Percentiles rank a stretch among this genome's conserved stretches.
Conservation (phyloP, 352 stramenopile genomes). For the Blastocystis sp. region DNA sequence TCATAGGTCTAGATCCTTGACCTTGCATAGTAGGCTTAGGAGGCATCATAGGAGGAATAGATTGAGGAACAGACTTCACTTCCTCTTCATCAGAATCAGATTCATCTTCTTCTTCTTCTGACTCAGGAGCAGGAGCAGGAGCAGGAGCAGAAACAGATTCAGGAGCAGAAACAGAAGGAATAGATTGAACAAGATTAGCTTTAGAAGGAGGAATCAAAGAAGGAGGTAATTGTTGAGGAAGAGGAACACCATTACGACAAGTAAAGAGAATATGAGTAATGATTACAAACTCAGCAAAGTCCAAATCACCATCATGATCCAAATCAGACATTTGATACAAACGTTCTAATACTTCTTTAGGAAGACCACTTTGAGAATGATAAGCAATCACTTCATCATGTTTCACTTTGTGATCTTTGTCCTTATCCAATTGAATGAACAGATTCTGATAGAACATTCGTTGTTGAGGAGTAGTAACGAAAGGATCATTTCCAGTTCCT, state of each 20-base stretch:
- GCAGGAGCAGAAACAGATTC: background rate
- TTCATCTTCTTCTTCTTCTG: background rate
- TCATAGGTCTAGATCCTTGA: too few relatives aligned
- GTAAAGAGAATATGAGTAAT: conserved; percentile 27
- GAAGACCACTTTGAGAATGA: too few relatives aligned
- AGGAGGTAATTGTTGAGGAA: background rate
- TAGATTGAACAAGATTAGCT: background rate
- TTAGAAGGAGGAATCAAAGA: conserved; percentile 40
- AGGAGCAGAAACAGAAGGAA: background rate
- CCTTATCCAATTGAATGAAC: too few relatives aligned
- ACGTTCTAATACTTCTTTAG: too few relatives aligned
- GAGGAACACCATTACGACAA: background rate
- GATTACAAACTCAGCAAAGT: conserved; percentile 38
- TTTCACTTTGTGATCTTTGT: too few relatives aligned
- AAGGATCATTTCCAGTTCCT: too few relatives aligned
- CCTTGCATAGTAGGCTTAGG: background rate
- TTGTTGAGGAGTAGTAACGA: too few relatives aligned
- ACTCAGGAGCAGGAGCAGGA: background rate
- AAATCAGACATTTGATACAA: too few relatives aligned
- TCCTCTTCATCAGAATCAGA: background rate
- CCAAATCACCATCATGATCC: conserved; percentile 21
- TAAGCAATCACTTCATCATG: too few relatives aligned
- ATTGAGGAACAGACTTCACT: background rate
- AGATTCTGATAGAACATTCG: too few relatives aligned
- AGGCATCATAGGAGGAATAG: background rate